Base-by-base conservation (phyloP, 345 rosid species). In the Populus simonii region DNA sequence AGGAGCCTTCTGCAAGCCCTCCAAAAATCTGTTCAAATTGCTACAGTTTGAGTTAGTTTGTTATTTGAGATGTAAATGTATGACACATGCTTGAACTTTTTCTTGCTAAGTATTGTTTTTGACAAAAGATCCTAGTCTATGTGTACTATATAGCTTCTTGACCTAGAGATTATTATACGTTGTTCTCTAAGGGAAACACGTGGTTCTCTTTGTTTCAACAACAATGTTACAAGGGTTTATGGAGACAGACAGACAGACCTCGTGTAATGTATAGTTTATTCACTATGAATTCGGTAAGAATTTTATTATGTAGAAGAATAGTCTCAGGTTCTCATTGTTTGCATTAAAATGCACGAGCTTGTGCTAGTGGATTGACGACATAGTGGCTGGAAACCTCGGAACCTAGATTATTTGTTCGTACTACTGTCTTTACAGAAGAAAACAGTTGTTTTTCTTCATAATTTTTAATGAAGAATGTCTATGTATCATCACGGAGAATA, bases 1-100 rank as follows among this genome's bases (percentile, higher is more conserved):
- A 92, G 98, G 88, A 92, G 98, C 59, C 94, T 93, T 70, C 92
- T 92, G 47, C 89, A 84, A 22, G 98, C 97, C 39, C 90, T 93
- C 35, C 80, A 89, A 84, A 89, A 79, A 83, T 93, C 97, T 1
- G 90, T 91, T 65, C 87, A 88, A 76, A 84, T 95, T 65, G 91
- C 99, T 80, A 89, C 84, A 74, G 33, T 82, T 66, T 89, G 79
- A 88, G 74, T 22, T 66, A 41, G 10, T 69, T 35, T 38, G 7
- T 53, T 57, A n/a, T n/a, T 74, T n/a, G 36, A 75, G 55, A 8
- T 61, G 71, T 67, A 38, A 62, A 62, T 25, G 31, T 73, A 22
- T 76, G 15, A 20, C 41, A 33, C 17, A 39, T 36, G 41, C 12
- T 31, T 74, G 33, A 25, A 0, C 25, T 3, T 27, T 73, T 38